phyloP scores from a whole-genome alignment of 2,329 filamentous ascomycete genomes.

The Aspergillus hiratsukae region DNA sequence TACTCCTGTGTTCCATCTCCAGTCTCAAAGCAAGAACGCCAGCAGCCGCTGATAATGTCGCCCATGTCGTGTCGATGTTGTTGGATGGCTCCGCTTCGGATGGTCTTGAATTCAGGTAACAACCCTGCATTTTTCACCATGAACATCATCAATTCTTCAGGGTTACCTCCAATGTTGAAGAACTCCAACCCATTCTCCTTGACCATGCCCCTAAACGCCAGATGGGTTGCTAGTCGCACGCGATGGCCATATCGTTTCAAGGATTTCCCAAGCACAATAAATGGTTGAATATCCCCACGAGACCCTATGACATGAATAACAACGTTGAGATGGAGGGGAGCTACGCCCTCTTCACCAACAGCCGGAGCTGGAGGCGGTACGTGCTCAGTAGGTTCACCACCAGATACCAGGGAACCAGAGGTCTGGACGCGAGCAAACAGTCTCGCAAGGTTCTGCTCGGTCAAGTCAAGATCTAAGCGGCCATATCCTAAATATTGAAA shows the following conservation, averaged over 20 bases:
- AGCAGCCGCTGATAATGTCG: constrained; percentile 77
- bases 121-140: constrained; percentile 88
- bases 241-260: constrained; percentile 66
- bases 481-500: no score
- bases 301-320: constrained; percentile 73
- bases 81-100: constrained; percentile 72
- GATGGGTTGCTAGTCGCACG: constrained; percentile 69
- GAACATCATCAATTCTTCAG: constrained; percentile 74
- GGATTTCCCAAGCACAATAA: constrained; percentile 63
- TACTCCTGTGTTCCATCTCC: constrained; percentile 59
- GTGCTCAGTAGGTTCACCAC: no score
- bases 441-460: no score
- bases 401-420: no score
- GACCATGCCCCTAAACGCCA: constrained; percentile 64
- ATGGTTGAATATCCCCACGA: constrained; percentile 71
- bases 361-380: no score
- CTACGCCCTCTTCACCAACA: no score
- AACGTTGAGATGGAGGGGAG: constrained; percentile 47
- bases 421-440: no score
- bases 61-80: constrained; percentile 70
- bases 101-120: constrained; percentile 74
- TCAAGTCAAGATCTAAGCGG: no score
- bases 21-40: constrained; percentile 78
- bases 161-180: constrained; percentile 72
- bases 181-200: constrained; percentile 69